phyloP scores from a whole-genome alignment of 495 filamentous ascomycete genomes.

The Rostrohypoxylon terebratum region DNA sequence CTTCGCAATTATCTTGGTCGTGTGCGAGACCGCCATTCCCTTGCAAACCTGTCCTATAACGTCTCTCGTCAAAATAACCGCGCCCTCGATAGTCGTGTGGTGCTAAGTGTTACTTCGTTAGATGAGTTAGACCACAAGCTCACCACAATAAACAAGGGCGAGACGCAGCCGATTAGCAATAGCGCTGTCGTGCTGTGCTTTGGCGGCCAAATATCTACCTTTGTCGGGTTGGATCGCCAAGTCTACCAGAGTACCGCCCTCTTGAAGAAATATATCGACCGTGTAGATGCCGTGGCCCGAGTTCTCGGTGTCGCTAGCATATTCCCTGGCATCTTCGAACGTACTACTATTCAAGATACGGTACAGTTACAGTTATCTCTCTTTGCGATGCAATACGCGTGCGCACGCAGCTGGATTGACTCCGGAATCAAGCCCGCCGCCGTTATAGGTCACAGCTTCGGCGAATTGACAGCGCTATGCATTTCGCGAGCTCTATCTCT shows the following conservation, averaged over 20 bases:
- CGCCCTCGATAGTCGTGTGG: constrained; percentile 42
- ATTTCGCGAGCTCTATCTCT: constrained; percentile 56
- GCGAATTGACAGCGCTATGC: constrained; percentile 61
- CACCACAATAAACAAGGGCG: neutral
- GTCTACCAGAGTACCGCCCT: constrained; percentile 52
- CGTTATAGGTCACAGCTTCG: constrained; percentile 67
- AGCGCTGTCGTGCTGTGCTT: constrained; percentile 62
- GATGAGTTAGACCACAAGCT: constrained; percentile 50
- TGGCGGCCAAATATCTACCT: constrained; percentile 62
- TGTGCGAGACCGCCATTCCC: neutral
- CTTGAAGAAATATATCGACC: constrained; percentile 54
- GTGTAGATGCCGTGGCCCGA: constrained; percentile 46
- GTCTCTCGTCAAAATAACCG: constrained; percentile 49
- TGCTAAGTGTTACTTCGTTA: constrained; percentile 49
- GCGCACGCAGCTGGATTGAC: constrained; percentile 59
- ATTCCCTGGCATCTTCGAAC: constrained; percentile 62
- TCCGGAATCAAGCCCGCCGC: constrained; percentile 51
- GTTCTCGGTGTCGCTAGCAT: constrained; percentile 52
- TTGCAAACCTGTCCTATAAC: constrained; percentile 55
- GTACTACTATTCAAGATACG: constrained; percentile 51
- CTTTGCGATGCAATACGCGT: constrained; percentile 59
- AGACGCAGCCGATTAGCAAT: constrained; percentile 1
- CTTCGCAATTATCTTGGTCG: constrained; percentile 1
- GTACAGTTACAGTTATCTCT: constrained; percentile 59
- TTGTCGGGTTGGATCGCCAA: constrained; percentile 53